phyloP scores from a whole-genome alignment of 371 early-diverging fungal genomes.

The Lichtheimia hyalospora region DNA sequence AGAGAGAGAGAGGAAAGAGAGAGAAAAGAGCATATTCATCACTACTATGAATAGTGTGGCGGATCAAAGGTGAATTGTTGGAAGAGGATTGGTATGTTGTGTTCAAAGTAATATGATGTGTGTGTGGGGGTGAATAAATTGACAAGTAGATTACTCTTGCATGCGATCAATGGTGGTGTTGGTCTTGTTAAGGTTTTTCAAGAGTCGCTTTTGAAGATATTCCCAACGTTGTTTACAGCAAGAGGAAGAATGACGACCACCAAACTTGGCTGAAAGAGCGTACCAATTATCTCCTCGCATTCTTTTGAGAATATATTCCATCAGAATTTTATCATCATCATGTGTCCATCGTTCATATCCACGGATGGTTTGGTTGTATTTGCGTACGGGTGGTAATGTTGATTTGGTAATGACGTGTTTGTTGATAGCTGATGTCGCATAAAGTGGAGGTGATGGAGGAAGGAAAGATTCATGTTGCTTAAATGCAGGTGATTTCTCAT shows the following conservation, averaged over 20 bases:
- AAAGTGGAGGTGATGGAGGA: slow-evolving; percentile 10
- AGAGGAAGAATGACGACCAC: slow-evolving; percentile 18
- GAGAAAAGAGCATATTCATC: too few relatives aligned
- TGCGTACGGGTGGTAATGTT: slow-evolving; percentile 22
- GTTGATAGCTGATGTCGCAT: not conserved
- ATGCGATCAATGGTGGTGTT: not conserved
- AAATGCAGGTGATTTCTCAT: slow-evolving; percentile 1
- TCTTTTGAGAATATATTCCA: slow-evolving; percentile 19
- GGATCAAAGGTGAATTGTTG: too few relatives aligned
- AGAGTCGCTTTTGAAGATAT: slow-evolving; percentile 13
- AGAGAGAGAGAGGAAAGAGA: too few relatives aligned
- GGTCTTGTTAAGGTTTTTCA: slow-evolving; percentile 7
- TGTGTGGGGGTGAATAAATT: too few relatives aligned
- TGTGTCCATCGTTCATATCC: slow-evolving; percentile 36
- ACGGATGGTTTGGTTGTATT: slow-evolving; percentile 39
- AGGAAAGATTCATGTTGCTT: not conserved
- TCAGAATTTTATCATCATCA: slow-evolving; percentile 18
- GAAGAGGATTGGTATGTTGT: too few relatives aligned
- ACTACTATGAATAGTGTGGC: too few relatives aligned
- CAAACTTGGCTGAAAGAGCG: slow-evolving; percentile 19
- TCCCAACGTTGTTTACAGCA: slow-evolving; percentile 22
- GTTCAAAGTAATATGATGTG: too few relatives aligned
- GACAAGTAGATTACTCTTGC: too few relatives aligned
- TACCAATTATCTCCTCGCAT: slow-evolving; percentile 13
- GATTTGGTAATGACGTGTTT: not conserved